These are phyloP conservation scores for Chimonanthus salicifolius DNA, from an alignment of 164 flowering plant species.

Conservation along the genomic window DNA sequence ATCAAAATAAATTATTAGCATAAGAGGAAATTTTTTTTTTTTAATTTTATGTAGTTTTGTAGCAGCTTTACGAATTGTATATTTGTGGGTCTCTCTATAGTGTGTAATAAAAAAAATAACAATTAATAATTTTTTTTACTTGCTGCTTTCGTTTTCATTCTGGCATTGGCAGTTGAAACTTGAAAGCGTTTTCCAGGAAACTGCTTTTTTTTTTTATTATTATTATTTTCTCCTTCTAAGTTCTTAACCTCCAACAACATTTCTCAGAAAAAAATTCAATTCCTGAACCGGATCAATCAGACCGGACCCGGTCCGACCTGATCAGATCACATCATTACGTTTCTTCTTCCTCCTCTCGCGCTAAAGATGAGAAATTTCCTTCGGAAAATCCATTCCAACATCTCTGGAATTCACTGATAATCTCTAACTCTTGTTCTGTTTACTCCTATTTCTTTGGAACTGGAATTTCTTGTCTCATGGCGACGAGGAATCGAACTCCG, in stretches of 20 bases:
- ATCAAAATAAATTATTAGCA: too few relatives aligned
- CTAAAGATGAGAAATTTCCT: background rate
- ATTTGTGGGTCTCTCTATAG: too few relatives aligned
- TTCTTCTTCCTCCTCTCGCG: background rate
- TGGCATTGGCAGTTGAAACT: background rate
- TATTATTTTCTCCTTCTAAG: background rate
- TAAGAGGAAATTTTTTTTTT: too few relatives aligned
- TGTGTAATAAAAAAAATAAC: too few relatives aligned
- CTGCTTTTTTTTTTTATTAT: constrained; percentile 3
- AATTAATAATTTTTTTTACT: too few relatives aligned
- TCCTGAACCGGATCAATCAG: background rate
- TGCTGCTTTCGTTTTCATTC: background rate
- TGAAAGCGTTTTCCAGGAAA: background rate
- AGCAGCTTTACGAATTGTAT: too few relatives aligned
- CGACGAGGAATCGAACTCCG: constrained; percentile 64
- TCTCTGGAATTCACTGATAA: background rate
- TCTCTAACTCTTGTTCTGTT: background rate
- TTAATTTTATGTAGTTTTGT: background rate
- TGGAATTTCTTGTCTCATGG: constrained; percentile 32
- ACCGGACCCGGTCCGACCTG: background rate
- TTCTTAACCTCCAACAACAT: background rate
- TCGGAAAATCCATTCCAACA: background rate
- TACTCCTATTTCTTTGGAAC: background rate
- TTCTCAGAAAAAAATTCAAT: background rate
- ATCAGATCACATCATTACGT: background rate